Conservation (phyloP, 2,329 filamentous ascomycete species). For the Didymella pinodella region DNA sequence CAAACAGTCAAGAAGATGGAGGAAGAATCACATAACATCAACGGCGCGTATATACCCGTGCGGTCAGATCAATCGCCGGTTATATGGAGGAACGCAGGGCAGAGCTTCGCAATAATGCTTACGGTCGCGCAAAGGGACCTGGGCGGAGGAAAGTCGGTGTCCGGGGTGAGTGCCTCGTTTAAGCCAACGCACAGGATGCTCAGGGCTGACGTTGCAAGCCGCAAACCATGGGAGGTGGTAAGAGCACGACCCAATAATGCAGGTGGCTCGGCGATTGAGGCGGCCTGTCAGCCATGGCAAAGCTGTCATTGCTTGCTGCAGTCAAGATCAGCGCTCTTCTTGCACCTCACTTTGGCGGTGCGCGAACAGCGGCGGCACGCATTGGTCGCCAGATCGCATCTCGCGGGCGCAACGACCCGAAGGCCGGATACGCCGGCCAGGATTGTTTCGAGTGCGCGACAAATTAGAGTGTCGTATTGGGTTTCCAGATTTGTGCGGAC, state of each 20-base stretch:
- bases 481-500: neutral
- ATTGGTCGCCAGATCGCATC: constrained; percentile 1
- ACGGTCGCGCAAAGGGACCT: constrained; percentile 11
- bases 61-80: constrained; percentile 6
- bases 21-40: neutral
- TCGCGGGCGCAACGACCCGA: neutral
- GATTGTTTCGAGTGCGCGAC: neutral
- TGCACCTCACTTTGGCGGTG: constrained; percentile 5
- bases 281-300: constrained; percentile 27
- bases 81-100: constrained; percentile 1
- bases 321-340: constrained; percentile 21
- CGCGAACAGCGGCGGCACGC: constrained; percentile 11
- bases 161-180: constrained; percentile 9
- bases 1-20: neutral
- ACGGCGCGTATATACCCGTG: neutral
- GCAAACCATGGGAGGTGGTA: neutral
- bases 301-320: constrained; percentile 31
- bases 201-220: constrained; percentile 13
- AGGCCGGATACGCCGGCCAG: neutral
- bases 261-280: constrained; percentile 10
- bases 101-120: constrained; percentile 8
- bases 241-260: constrained; percentile 10
- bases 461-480: neutral
- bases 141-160: constrained; percentile 10
- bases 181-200: neutral